Evolutionary conservation across 805 yeast species (phyloP).

Genomic region (Ogataea henricii): DNA sequence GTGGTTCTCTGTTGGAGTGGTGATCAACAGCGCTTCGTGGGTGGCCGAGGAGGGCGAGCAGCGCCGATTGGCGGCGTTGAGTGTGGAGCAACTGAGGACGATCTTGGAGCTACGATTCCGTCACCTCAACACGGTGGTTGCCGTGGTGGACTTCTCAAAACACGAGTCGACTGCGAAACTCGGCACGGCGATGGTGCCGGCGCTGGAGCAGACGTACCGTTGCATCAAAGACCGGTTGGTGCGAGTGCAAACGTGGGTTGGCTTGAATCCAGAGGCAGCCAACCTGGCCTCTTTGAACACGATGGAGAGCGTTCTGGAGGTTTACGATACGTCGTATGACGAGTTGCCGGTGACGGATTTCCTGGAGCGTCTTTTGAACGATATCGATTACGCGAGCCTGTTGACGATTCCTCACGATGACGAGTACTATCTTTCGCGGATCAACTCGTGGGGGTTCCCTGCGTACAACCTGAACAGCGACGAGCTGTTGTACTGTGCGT

Average conservation of each 20-base stretch:
- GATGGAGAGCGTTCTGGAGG: slow-evolving; percentile 35
- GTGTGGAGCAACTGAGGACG: slow-evolving; percentile 7
- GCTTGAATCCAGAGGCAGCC: slow-evolving; percentile 28
- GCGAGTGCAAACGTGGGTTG: slow-evolving; percentile 46
- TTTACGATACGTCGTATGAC: slow-evolving; percentile 5
- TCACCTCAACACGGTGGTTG: slow-evolving; percentile 30
- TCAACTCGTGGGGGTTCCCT: slow-evolving; percentile 68
- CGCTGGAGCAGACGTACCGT: slow-evolving; percentile 8
- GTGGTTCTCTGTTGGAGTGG: slow-evolving; percentile 24
- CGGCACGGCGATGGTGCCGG: slow-evolving; percentile 8
- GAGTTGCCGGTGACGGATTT: slow-evolving; percentile 17
- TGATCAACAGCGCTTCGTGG: slow-evolving; percentile 19
- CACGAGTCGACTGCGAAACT: not conserved
- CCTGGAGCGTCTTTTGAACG: too few species aligned
- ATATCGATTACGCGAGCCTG: too few species aligned
- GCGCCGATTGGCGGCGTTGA: slow-evolving; percentile 9
- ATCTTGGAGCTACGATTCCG: slow-evolving; percentile 30
- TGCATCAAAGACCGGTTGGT: slow-evolving; percentile 31
- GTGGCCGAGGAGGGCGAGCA: not conserved
- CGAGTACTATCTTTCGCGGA: slow-evolving; percentile 33
- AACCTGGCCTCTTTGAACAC: slow-evolving; percentile 33
- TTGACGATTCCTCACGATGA: slow-evolving; percentile 26
- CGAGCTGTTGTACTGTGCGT: slow-evolving; percentile 65
- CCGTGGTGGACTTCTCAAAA: slow-evolving; percentile 10
- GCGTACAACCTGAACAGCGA: slow-evolving; percentile 66